These are phyloP conservation scores for Capronia americana DNA, from an alignment of 2,329 filamentous ascomycete species.

Conservation along the genomic window DNA sequence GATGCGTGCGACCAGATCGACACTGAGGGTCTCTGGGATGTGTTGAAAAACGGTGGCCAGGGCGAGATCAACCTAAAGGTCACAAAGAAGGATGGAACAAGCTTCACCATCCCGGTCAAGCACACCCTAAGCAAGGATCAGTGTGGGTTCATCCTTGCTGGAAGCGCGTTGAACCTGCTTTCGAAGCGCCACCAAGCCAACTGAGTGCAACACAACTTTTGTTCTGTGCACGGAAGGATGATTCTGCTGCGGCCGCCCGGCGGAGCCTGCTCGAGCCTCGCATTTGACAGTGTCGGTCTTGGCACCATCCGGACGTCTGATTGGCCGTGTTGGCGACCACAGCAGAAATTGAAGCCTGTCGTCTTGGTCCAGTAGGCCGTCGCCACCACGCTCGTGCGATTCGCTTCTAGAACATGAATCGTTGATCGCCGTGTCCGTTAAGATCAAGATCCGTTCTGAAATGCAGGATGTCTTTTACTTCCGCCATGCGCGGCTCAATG, in stretches of 20 bases:
- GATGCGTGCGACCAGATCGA: constrained; percentile 80
- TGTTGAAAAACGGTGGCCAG: constrained; percentile 77
- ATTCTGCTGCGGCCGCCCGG: background rate
- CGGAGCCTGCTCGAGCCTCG: constrained; percentile 10
- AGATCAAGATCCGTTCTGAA: constrained; percentile 5
- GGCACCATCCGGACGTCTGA: constrained; percentile 11
- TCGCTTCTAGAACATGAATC: background rate
- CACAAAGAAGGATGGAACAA: constrained; percentile 68
- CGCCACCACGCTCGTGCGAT: constrained; percentile 17
- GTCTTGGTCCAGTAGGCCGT: constrained; percentile 22
- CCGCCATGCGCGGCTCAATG: background rate
- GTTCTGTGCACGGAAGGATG: background rate
- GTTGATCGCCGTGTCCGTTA: background rate
- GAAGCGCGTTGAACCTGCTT: constrained; percentile 89
- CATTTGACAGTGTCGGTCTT: constrained; percentile 11
- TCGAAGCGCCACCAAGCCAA: constrained; percentile 54
- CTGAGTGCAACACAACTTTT: constrained; percentile 19
- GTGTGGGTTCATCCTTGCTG: constrained; percentile 88
- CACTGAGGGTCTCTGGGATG: constrained; percentile 83
- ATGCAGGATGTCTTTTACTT: background rate
- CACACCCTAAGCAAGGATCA: constrained; percentile 91
- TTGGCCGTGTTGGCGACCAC: constrained; percentile 12
- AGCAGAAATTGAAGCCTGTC: constrained; percentile 22
- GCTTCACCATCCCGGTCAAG: constrained; percentile 75
- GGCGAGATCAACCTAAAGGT: constrained; percentile 75